Evolutionary conservation across 768 basidiomycete genomes (phyloP), one percentile per base, ranked within the genome.

Genomic region (Cubamyces lactineus): DNA sequence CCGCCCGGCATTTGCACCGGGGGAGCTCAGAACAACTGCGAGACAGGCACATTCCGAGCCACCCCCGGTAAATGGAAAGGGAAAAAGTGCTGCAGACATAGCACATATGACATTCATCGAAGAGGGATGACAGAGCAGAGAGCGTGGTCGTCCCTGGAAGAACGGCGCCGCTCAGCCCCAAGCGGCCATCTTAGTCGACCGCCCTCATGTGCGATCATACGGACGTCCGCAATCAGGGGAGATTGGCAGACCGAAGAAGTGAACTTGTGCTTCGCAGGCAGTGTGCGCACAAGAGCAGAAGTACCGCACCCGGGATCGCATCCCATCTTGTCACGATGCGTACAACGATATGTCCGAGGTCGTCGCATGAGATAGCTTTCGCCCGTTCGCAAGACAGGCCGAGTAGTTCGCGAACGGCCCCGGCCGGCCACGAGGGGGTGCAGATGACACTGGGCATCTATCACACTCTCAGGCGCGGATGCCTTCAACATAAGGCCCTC

Each of bases 101-200:
- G 30, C 23, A 39, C 12, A 16, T 5, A 13, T 23, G 49, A 24
- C 26, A 43, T 59, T 43, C 41, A 45, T 12, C 28, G 49, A 43
- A 45, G 49, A 17, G 3, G 57, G 30, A 51, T 59, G 49, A 59
- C 49, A 45, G 30, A 51, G 49, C 41, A 45, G 40, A 17, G 49
- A 2, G 49, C 24, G 5, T n/a, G 13, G 15, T 16, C 12, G 49
- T 43, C 57, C 57, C 57, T 59, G 57, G 38, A 51, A 38, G 49
- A 59, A 59, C 49, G 41, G 11, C 57, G 49, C 26, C 41, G 57
- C 41, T 59, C 57, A 13, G 30, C 49, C 30, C 19, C 26, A 51
- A 34, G 2, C 11, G 39, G 41, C 5, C 26, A 49, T 21, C 43
- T 16, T 24, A 19, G 48, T 17, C 9, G 30, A 41, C 48, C 57